Evolutionary conservation across 495 filamentous ascomycete genomes (phyloP).

Genomic region (Aspergillus sparsus): DNA sequence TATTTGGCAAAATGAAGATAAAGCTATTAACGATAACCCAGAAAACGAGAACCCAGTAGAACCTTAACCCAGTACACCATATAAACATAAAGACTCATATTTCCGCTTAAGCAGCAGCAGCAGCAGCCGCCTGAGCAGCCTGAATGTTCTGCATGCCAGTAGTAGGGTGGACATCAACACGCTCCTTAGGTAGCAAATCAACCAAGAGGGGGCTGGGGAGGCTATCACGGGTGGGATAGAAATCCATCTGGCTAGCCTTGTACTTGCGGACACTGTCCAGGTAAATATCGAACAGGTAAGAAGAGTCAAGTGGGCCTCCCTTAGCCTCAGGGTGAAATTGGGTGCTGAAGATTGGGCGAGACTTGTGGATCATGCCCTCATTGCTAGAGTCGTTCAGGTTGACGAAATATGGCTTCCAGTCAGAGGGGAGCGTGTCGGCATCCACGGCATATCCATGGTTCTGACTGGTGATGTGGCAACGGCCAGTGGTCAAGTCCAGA

Average conservation of each 20-base stretch:
- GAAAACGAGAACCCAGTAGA: conserved; percentile 9
- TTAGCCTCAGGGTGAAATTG: conserved; percentile 99
- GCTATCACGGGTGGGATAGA: conserved; percentile 69
- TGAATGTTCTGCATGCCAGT: conserved; percentile 54
- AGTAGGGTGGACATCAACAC: conserved; percentile 82
- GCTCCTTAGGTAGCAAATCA: conserved; percentile 88
- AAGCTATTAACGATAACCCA: conserved; percentile 13
- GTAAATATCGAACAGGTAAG: conserved; percentile 96
- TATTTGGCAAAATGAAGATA: conserved; percentile 4
- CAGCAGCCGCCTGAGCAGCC: conserved; percentile 43
- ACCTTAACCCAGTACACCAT: conserved; percentile 19
- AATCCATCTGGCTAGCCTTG: conserved; percentile 74
- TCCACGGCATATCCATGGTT: conserved; percentile 99
- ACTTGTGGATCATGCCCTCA: conserved; percentile 92
- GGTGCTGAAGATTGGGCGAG: conserved; percentile 94
- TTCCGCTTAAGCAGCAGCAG: conserved; percentile 26
- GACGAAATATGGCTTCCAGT: conserved; percentile 97
- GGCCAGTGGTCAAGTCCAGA: conserved; percentile 88
- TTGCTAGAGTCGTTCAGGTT: conserved; percentile 96
- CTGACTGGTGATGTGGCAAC: conserved; percentile 97
- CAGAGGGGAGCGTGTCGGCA: conserved; percentile 71
- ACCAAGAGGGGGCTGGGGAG: conserved; percentile 82
- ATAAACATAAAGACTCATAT: conserved; percentile 22
- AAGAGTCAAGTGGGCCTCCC: conserved; percentile 89
- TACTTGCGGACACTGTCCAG: conserved; percentile 83